phyloP scores from a whole-genome alignment of 2,329 filamentous ascomycete species.

The Myriangium duriaei region DNA sequence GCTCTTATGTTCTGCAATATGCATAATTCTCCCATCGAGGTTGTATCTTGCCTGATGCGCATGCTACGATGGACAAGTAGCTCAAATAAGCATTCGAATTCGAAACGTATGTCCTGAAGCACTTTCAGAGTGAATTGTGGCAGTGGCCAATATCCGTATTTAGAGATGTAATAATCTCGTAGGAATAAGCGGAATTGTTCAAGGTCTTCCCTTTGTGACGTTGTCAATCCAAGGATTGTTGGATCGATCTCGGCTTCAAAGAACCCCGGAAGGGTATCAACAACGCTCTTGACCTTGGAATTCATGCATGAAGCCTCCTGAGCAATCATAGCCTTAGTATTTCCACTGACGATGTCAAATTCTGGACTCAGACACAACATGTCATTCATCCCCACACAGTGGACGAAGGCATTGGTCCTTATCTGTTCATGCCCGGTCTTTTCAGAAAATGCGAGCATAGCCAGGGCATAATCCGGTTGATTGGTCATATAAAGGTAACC shows the following conservation, averaged over 20 bases:
- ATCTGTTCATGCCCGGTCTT: constrained; percentile 49
- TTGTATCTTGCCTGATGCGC: constrained; percentile 28
- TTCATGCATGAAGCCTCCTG: constrained; percentile 54
- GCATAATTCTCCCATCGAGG: constrained; percentile 52
- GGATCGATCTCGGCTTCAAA: constrained; percentile 59
- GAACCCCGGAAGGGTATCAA: constrained; percentile 50
- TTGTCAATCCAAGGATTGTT: constrained; percentile 50
- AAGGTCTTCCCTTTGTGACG: constrained; percentile 51
- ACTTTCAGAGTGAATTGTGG: constrained; percentile 45
- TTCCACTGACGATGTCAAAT: constrained; percentile 41
- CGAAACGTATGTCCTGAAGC: constrained; percentile 49
- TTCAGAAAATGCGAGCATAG: constrained; percentile 56
- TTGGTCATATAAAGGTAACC: constrained; percentile 57
- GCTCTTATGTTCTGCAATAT: constrained; percentile 53
- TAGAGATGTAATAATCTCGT: constrained; percentile 51
- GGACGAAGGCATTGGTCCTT: constrained; percentile 62
- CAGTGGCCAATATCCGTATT: constrained; percentile 62
- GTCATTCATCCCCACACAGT: constrained; percentile 68
- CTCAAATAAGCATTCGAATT: constrained; percentile 60
- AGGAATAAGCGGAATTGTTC: constrained; percentile 61
- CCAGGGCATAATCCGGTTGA: constrained; percentile 55
- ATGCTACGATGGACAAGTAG: constrained; percentile 51
- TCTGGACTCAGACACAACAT: constrained; percentile 44
- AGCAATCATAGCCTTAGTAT: constrained; percentile 52
- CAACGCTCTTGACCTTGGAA: constrained; percentile 44